A percentile compares a stretch with the other conserved stretches of the same genome.
phyloP scores from a whole-genome alignment of 2,329 filamentous ascomycete species.

The Fusarium sp. region DNA sequence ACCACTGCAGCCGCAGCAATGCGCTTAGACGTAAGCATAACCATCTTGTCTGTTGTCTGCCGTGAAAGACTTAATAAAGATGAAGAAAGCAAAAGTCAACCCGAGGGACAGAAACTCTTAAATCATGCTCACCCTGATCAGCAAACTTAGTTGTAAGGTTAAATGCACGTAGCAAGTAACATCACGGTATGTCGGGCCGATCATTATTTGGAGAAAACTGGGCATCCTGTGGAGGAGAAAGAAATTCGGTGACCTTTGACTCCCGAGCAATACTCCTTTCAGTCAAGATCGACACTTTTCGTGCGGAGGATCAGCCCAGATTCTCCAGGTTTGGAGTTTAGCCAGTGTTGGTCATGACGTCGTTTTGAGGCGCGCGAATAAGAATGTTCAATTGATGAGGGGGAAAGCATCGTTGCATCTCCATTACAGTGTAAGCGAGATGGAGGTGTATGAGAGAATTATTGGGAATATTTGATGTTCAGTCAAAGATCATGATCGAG shows the following conservation, averaged over 20 bases:
- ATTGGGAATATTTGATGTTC: background rate
- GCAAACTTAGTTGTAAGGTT: background rate
- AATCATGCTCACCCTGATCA: background rate
- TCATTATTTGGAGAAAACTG: constrained; percentile 17
- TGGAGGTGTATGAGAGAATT: background rate
- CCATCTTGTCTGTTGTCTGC: background rate
- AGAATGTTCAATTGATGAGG: background rate
- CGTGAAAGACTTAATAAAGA: background rate
- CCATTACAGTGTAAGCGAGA: background rate
- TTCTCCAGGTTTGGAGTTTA: background rate
- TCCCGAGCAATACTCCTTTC: constrained; percentile 15
- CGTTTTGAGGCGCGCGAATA: constrained; percentile 11
- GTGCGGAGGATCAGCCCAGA: constrained; percentile 18
- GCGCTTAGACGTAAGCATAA: background rate
- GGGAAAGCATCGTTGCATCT: background rate
- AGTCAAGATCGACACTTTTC: constrained; percentile 9
- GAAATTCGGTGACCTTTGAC: background rate
- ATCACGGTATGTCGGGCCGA: constrained; percentile 9
- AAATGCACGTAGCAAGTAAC: background rate
- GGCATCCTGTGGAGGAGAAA: background rate
- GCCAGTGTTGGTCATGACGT: constrained; percentile 12
- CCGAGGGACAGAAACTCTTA: background rate
- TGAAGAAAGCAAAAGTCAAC: background rate
- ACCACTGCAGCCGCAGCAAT: background rate
- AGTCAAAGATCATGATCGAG: background rate